Percentiles rank a stretch among this genome's conserved stretches.
These are phyloP conservation scores for Lactarius hatsudake DNA, from an alignment of 768 basidiomycete genomes.

Conservation along the genomic window DNA sequence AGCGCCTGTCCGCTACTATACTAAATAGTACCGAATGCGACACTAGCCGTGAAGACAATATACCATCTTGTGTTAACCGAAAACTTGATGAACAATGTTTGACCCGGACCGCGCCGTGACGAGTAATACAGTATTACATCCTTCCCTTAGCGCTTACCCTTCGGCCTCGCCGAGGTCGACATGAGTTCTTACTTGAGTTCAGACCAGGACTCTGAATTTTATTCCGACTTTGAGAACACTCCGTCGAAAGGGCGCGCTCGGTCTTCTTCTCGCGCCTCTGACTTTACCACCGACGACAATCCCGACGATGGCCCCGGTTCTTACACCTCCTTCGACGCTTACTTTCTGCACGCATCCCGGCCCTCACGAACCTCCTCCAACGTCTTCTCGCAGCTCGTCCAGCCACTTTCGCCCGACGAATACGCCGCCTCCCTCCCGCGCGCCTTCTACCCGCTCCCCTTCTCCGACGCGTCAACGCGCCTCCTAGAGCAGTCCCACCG, in stretches of 20 bases:
- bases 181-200: neutral
- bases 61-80: too few species aligned
- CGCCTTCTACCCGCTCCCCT: conserved; percentile 31
- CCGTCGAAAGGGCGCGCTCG: conserved; percentile 21
- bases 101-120: neutral
- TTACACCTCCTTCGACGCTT: conserved; percentile 83
- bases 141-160: neutral
- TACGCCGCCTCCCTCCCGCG: conserved; percentile 40
- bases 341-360: conserved; percentile 65
- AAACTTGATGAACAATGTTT: neutral
- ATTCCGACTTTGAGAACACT: conserved; percentile 18
- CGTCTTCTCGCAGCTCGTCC: conserved; percentile 72
- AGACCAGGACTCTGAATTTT: conserved; percentile 17
- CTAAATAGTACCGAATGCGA: neutral
- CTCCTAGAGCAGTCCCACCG: conserved; percentile 33
- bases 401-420: conserved; percentile 67
- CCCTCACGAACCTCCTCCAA: conserved; percentile 73
- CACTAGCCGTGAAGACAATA: too few species aligned
- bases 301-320: conserved; percentile 39
- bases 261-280: conserved; percentile 28
- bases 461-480: conserved; percentile 36
- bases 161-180: neutral
- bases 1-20: neutral
- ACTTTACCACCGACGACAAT: conserved; percentile 30
- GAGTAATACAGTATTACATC: neutral